Conservation (phyloP, 306 rosid species). For the Gillenia trifoliata region DNA sequence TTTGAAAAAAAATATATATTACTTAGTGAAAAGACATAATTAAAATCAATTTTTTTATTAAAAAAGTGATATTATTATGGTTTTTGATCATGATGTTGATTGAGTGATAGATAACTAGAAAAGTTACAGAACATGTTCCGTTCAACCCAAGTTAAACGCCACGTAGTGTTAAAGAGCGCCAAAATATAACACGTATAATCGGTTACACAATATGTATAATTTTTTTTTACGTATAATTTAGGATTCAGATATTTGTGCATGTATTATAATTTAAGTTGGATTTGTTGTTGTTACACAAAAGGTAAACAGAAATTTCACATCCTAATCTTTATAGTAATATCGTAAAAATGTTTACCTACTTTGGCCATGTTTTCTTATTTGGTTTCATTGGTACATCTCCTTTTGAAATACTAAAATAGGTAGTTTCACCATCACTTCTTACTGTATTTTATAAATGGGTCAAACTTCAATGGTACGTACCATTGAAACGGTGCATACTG, state of each 20-base stretch:
- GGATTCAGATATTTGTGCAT: neutral
- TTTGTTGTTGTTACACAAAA: neutral
- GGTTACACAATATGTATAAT: no score
- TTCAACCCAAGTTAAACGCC: no score
- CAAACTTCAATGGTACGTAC: no score
- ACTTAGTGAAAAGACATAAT: neutral
- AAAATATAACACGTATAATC: no score
- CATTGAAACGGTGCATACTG: no score
- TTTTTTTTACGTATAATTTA: neutral
- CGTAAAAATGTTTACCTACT: neutral
- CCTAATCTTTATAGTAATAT: neutral
- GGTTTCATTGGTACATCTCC: neutral
- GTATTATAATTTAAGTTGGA: neutral
- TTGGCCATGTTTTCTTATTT: neutral
- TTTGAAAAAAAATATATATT: neutral
- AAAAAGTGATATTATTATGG: neutral
- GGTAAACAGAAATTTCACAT: neutral
- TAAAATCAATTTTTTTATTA: neutral
- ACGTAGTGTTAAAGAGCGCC: rapidly evolving
- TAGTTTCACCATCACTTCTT: no score
- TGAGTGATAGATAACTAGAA: neutral
- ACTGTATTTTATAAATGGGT: no score
- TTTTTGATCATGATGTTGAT: neutral
- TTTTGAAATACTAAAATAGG: no score
- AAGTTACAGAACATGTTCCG: no score